Percentiles rank a stretch among this genome's conserved stretches.
Evolutionary conservation across 2,329 filamentous ascomycete genomes (phyloP).

Genomic region (Pseudocercospora fuligena): DNA sequence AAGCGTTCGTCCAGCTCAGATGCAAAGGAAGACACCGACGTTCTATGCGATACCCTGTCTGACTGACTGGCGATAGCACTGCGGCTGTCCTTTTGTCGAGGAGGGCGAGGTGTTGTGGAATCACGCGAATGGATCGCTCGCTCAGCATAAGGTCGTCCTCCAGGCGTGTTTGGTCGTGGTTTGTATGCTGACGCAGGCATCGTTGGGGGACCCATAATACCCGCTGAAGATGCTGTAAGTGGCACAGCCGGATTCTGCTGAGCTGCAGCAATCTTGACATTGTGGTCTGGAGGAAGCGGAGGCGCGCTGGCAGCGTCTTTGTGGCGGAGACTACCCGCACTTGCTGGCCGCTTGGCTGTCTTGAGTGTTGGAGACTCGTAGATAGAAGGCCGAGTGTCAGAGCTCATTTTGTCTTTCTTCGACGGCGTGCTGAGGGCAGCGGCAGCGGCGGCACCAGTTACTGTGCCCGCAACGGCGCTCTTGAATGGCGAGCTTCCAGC

Average conservation of each 20-base stretch:
- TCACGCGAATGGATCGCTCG: slow-evolving; percentile 33
- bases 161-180: slow-evolving; percentile 38
- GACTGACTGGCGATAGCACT: slow-evolving; percentile 21
- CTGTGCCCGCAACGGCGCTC: slow-evolving; percentile 11
- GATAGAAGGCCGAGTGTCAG: slow-evolving; percentile 25
- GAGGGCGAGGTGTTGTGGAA: slow-evolving; percentile 64
- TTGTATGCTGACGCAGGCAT: slow-evolving; percentile 78
- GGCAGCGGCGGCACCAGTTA: slow-evolving; percentile 22
- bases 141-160: slow-evolving; percentile 27
- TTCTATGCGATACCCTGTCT: slow-evolving; percentile 60
- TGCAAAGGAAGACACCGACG: slow-evolving; percentile 92
- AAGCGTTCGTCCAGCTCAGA: slow-evolving; percentile 93
- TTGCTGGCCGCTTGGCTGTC: slow-evolving; percentile 64
- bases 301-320: slow-evolving; percentile 52
- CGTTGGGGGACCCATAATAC: slow-evolving; percentile 80
- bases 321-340: slow-evolving; percentile 69
- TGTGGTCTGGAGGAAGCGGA: slow-evolving; percentile 81
- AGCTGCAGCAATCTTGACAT: slow-evolving; percentile 81
- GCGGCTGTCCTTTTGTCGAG: slow-evolving; percentile 50
- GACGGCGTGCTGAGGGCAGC: slow-evolving; percentile 21
- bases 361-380: slow-evolving; percentile 29
- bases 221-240: slow-evolving; percentile 39
- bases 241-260: slow-evolving; percentile 56
- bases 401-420: slow-evolving; percentile 11
- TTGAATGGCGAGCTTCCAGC: slow-evolving; percentile 29